These are phyloP conservation scores for Diplodia seriata DNA, from an alignment of 2,329 filamentous ascomycete species.

Conservation along the genomic window DNA sequence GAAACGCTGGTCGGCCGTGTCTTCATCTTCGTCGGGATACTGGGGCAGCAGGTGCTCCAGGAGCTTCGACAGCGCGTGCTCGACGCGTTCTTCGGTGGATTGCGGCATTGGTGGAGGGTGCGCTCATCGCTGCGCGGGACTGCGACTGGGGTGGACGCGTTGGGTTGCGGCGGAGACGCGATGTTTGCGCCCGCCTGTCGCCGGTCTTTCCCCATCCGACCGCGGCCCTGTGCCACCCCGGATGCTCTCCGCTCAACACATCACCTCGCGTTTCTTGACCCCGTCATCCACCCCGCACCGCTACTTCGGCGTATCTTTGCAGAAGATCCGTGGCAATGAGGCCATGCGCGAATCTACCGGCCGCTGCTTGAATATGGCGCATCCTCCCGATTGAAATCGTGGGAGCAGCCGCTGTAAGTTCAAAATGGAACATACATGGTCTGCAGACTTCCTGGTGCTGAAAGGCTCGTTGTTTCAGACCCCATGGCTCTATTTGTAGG, in stretches of 20 bases:
- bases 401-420: no score
- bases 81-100: slow-evolving; percentile 65
- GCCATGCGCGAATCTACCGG: no score
- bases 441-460: no score
- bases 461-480: not conserved
- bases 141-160: slow-evolving; percentile 26
- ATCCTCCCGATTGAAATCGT: not conserved
- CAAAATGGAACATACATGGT: no score
- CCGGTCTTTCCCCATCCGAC: slow-evolving; percentile 9
- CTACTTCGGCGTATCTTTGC: no score
- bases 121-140: slow-evolving; percentile 26
- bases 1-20: slow-evolving; percentile 71
- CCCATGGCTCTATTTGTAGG: not conserved
- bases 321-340: not conserved
- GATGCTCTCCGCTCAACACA: not conserved
- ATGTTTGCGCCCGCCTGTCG: slow-evolving; percentile 24
- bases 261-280: not conserved
- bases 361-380: no score
- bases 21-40: slow-evolving; percentile 70
- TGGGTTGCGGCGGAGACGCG: slow-evolving; percentile 6
- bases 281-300: not conserved
- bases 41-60: slow-evolving; percentile 75
- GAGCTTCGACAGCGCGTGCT: slow-evolving; percentile 79
- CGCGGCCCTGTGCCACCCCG: not conserved
- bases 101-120: slow-evolving; percentile 36